Conservation (phyloP, 163 green algal species). For the Chlamydomonas reinhardtii region DNA sequence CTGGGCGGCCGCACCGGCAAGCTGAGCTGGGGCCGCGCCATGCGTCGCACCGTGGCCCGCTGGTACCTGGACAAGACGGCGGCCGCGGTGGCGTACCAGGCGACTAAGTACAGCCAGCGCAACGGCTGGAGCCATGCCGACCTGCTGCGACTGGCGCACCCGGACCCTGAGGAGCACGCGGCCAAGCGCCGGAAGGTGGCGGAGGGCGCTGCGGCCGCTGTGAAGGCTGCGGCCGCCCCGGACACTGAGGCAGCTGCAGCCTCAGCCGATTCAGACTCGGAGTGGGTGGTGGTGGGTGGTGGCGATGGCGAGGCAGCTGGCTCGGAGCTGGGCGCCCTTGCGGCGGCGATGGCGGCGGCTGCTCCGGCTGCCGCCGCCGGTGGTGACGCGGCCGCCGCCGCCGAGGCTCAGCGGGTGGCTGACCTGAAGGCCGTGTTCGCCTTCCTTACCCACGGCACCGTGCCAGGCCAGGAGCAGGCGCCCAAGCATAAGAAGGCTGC, state of each 20-base stretch:
- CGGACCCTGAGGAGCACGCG: not conserved
- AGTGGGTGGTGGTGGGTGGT: not conserved
- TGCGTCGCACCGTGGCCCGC: constrained; percentile 17
- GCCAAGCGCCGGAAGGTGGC: constrained; percentile 1
- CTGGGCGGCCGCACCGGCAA: not conserved
- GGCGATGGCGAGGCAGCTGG: not conserved
- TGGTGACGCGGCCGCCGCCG: not conserved
- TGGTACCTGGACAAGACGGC: constrained; percentile 33
- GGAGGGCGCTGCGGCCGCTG: not conserved
- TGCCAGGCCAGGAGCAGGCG: not conserved
- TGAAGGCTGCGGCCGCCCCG: not conserved
- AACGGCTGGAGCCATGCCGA: constrained; percentile 43
- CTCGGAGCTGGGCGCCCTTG: constrained; percentile 5
- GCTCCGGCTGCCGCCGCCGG: not conserved
- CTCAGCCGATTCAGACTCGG: not conserved
- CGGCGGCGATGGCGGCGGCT: constrained; percentile 10
- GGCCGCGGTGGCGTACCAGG: constrained; percentile 37
- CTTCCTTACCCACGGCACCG: constrained; percentile 39
- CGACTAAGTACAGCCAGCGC: constrained; percentile 49
- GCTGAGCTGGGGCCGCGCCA: constrained; percentile 34
- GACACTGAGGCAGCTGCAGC: not conserved
- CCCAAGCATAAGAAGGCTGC: not conserved
- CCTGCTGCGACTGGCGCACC: constrained; percentile 40
- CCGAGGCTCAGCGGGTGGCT: not conserved
- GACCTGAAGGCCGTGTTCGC: constrained; percentile 48